Evolutionary conservation across 495 filamentous ascomycete genomes (phyloP), one percentile per base, ranked within the genome.

Genomic region (Sordaria brevicollis): DNA sequence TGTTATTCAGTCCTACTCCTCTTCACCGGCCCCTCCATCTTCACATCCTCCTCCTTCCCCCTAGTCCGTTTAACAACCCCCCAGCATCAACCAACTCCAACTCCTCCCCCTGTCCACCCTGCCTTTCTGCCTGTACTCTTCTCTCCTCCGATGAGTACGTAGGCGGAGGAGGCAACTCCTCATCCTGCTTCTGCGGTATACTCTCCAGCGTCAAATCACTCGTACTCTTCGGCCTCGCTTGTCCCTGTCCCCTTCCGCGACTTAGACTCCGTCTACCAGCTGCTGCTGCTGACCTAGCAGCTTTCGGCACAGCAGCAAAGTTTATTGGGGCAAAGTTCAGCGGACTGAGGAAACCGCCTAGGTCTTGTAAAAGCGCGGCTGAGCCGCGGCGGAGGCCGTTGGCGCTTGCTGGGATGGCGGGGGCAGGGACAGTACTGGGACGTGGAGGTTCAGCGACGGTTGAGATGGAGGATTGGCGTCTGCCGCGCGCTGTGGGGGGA

Each of bases 281-380:
- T 65, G 11, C 75, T 74, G 19, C 68, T 77, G 62, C 71, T 71
- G 54, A 72, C 75, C 66, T 69, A 69, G 54, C 17, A 4, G 65
- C 19, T 41, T 72, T 78, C 33, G 73, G 68, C 31, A 49, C 41
- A 49, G 41, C 41, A 7, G 19, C 19, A 9, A 54, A 54, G 21
- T 67, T 71, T 4, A 75, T 62, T 3, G 74, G 72, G 19, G 67
- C 79, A 15, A 74, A 54, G 15, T 71, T 74, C 7, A 75, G 71
- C 33, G 77, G 81, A 29, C 39, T 79, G 68, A 87, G 72, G 13
- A 87, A 78, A 29, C 86, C 86, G 13, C 89, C 84, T 1, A 90
- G 70, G 71, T 90, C 89, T 69, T 90, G 86, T 2, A 90, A 76
- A 37, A 87, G 77, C 2, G 86, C 81, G 21, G 83, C 81, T 39